These are phyloP conservation scores for Aspergillus ruber DNA, from an alignment of 2,329 filamentous ascomycete genomes.

Conservation along the genomic window DNA sequence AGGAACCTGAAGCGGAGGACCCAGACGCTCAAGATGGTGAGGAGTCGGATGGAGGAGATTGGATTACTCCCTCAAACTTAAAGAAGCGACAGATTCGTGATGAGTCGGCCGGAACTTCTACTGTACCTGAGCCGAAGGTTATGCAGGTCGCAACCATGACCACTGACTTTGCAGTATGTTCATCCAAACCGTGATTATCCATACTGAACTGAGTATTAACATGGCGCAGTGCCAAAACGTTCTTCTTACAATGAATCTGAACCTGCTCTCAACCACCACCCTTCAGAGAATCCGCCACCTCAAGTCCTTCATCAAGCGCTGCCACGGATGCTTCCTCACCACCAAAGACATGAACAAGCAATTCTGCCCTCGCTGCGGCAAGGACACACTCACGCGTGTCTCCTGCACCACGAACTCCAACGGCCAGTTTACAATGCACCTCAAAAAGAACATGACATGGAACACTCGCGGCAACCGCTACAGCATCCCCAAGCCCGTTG, in stretches of 20 bases:
- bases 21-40: constrained; percentile 24
- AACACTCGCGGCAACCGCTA: constrained; percentile 89
- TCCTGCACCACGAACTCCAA: constrained; percentile 75
- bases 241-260: constrained; percentile 86
- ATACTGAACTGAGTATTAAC: neutral
- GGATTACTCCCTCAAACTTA: constrained; percentile 93
- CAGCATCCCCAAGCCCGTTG: constrained; percentile 83
- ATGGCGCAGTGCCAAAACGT: constrained; percentile 66
- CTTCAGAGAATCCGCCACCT: constrained; percentile 76
- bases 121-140: constrained; percentile 51
- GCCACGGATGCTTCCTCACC: constrained; percentile 85
- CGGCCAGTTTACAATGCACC: constrained; percentile 75
- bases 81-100: constrained; percentile 74
- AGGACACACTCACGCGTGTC: constrained; percentile 75
- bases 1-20: constrained; percentile 19
- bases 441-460: constrained; percentile 94
- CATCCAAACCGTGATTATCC: constrained; percentile 5
- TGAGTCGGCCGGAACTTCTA: constrained; percentile 42
- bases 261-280: constrained; percentile 67
- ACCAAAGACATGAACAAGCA: constrained; percentile 80
- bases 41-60: constrained; percentile 58
- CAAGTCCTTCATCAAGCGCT: constrained; percentile 83
- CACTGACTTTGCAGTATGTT: constrained; percentile 81
- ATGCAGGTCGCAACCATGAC: constrained; percentile 90
- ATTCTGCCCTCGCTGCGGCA: constrained; percentile 88